Evolutionary conservation across 1,284 basidiomycete genomes (phyloP), one percentile per base, ranked within the genome.

Genomic region (Boletellus sp.): DNA sequence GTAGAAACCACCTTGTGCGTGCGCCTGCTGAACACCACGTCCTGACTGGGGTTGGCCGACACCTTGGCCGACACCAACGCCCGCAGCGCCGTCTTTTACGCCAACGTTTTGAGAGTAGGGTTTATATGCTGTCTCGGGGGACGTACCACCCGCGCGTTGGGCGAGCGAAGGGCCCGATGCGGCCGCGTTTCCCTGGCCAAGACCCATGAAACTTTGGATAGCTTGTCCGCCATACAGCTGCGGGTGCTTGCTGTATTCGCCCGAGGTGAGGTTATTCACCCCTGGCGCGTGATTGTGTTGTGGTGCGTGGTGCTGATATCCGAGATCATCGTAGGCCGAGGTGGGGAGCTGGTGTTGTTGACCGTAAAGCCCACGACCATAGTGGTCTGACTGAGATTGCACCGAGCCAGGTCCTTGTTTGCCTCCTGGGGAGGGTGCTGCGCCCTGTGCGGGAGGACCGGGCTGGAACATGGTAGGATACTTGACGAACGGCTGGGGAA

Each of bases 81-180:
- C 75, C 8, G 74, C 70, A 3, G 78, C 71, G 32, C 80, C 78
- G 54, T 87, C 86, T 71, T 88, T 88, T 15, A 72, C 71, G 28
- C 69, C 72, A 39, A 71, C 67, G 47, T 71, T 73, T 46, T 74
- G 70, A 28, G 78, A 80, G 60, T 89, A 89, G 11, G 83, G 82
- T 65, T 89, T 89, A 69, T 87, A 89, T 12, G 83, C 71, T 12
- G 82, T 72, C 67, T 89, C 86, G 1, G 87, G 86, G 8, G 85
- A 88, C 8, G 74, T 72, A 41, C 73, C 77, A 18, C 73, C 73
- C 22, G 73, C 62, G 32, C 78, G 65, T 65, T 82, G 72, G 49
- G 72, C 71, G 32, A 78, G 68, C 26, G 72, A 74, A 13, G 77
- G 75, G 21, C 75, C 76, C 5, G 78, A 75, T 0, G 76, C 68